These are phyloP conservation scores for Bruguiera hainesii DNA, from an alignment of 441 rosid species.

Conservation along the genomic window DNA sequence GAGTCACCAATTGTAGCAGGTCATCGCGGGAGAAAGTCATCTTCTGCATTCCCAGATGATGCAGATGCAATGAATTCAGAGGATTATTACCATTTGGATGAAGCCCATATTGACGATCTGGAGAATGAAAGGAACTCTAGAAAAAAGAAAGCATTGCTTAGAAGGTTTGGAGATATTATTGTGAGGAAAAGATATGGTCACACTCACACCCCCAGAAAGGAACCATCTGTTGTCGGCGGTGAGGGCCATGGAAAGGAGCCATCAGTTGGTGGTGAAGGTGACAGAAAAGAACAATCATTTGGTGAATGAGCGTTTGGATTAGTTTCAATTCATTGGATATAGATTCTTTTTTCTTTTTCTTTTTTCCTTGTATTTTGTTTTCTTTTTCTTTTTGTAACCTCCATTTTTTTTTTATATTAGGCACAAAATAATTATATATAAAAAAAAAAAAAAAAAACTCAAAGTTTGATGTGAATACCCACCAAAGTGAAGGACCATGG, in stretches of 20 bases:
- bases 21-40: constrained; percentile 44
- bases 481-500: too few species aligned
- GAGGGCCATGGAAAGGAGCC: constrained; percentile 21
- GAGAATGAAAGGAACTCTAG: constrained; percentile 52
- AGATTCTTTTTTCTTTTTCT: too few species aligned
- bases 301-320: neutral
- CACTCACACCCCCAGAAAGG: constrained; percentile 28
- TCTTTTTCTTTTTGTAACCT: too few species aligned
- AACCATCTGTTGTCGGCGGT: constrained; percentile 23
- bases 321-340: too few species aligned
- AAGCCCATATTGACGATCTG: constrained; percentile 35
- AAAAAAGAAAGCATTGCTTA: constrained; percentile 65
- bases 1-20: constrained; percentile 44
- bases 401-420: too few species aligned
- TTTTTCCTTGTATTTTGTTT: too few species aligned
- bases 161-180: constrained; percentile 71
- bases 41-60: constrained; percentile 37
- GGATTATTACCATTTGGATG: constrained; percentile 47
- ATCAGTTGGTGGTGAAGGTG: constrained; percentile 1
- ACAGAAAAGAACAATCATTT: neutral
- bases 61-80: constrained; percentile 39
- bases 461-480: too few species aligned
- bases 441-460: too few species aligned
- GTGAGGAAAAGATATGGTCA: constrained; percentile 43
- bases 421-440: too few species aligned